Conservation (phyloP, 1,284 basidiomycete species). For the Coniferiporia sulphurascens region DNA sequence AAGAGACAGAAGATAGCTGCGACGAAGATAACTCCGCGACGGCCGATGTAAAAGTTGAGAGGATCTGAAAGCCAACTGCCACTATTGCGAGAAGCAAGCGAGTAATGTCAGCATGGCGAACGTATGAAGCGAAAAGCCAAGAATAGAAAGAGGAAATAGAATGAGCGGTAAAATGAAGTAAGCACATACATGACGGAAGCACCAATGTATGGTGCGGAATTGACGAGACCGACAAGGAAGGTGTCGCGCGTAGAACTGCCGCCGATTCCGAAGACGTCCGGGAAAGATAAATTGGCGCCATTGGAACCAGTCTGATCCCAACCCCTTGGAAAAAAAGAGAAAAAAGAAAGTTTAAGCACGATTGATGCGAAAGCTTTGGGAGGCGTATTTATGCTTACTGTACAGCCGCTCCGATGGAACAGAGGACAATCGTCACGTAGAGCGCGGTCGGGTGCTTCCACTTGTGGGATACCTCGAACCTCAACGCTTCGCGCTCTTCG, state of each 20-base stretch:
- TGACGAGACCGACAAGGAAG: conserved; percentile 46
- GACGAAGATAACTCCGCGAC: conserved; percentile 68
- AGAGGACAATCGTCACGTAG: conserved; percentile 51
- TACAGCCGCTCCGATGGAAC: conserved; percentile 55
- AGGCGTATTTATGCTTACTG: conserved; percentile 36
- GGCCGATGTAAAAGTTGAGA: conserved; percentile 47
- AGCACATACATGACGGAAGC: conserved; percentile 25
- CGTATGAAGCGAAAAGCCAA: conserved; percentile 15
- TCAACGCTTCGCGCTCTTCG: conserved; percentile 43
- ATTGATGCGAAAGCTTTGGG: not conserved
- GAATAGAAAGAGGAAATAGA: conserved; percentile 1
- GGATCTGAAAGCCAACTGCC: conserved; percentile 45
- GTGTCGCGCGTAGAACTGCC: conserved; percentile 30
- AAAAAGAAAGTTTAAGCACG: conserved; percentile 8
- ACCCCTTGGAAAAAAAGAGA: conserved; percentile 27
- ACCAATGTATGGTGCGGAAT: conserved; percentile 40
- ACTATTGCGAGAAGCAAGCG: not conserved
- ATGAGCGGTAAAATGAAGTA: not conserved
- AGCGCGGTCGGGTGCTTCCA: conserved; percentile 50
- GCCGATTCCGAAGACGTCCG: conserved; percentile 42
- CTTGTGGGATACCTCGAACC: conserved; percentile 54
- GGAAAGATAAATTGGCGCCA: conserved; percentile 63
- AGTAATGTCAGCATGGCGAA: no score
- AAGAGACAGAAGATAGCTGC: conserved; percentile 52
- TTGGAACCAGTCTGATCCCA: conserved; percentile 63